Conservation (phyloP, 345 rosid genomes). For the Sisymbrium altissimum region DNA sequence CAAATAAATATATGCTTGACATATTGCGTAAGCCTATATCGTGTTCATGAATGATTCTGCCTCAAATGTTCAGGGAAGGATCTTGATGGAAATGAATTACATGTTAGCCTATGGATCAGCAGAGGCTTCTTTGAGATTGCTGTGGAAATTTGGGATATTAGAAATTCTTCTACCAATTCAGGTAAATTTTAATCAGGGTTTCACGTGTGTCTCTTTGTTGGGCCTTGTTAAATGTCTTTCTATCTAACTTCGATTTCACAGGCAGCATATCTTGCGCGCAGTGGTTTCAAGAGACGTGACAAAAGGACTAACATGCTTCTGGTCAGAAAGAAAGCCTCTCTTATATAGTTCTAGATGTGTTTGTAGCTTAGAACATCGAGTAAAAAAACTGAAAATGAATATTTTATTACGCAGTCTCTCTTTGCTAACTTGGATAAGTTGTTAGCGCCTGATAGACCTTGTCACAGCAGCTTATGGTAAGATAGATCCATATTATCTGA, state of each 20-base stretch:
- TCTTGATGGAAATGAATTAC: constrained; percentile 94
- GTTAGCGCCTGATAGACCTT: constrained; percentile 84
- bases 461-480: constrained; percentile 93
- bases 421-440: constrained; percentile 75
- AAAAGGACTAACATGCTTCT: constrained; percentile 88
- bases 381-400: constrained; percentile 20
- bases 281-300: constrained; percentile 83
- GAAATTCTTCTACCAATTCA: constrained; percentile 85
- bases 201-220: constrained; percentile 9
- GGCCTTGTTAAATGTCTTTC: not conserved
- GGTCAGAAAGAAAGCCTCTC: constrained; percentile 40
- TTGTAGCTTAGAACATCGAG: not conserved
- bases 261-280: constrained; percentile 77
- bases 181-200: constrained; percentile 35
- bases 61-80: constrained; percentile 56
- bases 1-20: not conserved
- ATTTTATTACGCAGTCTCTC: constrained; percentile 57
- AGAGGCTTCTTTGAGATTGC: constrained; percentile 82
- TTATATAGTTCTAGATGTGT: not conserved
- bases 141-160: constrained; percentile 93
- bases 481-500: constrained; percentile 18
- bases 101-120: constrained; percentile 97
- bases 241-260: constrained; percentile 35
- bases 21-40: not conserved
- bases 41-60: not conserved